Base-by-base conservation (phyloP, 129 eudicot genomes). In the Silybum marianum region DNA sequence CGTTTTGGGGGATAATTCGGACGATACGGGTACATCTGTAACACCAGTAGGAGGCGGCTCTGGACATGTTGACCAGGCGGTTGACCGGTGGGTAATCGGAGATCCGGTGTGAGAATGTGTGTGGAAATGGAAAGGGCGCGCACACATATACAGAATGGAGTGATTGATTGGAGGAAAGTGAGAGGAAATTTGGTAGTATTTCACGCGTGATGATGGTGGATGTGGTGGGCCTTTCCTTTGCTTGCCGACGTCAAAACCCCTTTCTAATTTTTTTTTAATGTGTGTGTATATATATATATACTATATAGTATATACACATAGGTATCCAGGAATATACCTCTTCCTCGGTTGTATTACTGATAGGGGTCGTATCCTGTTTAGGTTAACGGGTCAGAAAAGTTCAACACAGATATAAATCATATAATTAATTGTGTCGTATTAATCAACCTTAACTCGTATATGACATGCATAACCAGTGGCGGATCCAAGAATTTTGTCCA, bases 1-100 rank as follows among this genome's bases (percentile, higher is more conserved):
- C 30, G 6, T 80, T 76, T 2, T 69, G 84, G 5, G 78, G n/a
- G 14, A 51, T 62, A 26, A 88, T 67, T 80, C 88, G 44, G 69
- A 92, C 80, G 73, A 84, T 67, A 24, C 93, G 84, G 72, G 89
- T 88, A 75, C 97, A 92, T 28, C 88, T 76, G 86, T 92, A 90
- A 67, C 97, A 92, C 97, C 95, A 92, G 60, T 88, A 92, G 44
- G 97, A 87, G 46, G 90, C 34, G 30, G 87, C 24, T 72, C 84
- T 75, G 28, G 91, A 76, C 87, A 77, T 77, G 8, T 78, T 81
- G 34, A 24, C 48, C 70, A 32, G 67, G 1, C 78, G 68, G 71
- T 58, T 60, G 71, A 65, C 62, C 62, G 5, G 8, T 38, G 73
- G 38, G 62, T 19, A n/a, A n/a, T 67, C 22, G 40, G 18, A 78